Percentiles rank a stretch among this genome's conserved stretches.
Evolutionary conservation across 352 stramenopile genomes (phyloP).

Genomic region (Phytophthora chlamydospora): DNA sequence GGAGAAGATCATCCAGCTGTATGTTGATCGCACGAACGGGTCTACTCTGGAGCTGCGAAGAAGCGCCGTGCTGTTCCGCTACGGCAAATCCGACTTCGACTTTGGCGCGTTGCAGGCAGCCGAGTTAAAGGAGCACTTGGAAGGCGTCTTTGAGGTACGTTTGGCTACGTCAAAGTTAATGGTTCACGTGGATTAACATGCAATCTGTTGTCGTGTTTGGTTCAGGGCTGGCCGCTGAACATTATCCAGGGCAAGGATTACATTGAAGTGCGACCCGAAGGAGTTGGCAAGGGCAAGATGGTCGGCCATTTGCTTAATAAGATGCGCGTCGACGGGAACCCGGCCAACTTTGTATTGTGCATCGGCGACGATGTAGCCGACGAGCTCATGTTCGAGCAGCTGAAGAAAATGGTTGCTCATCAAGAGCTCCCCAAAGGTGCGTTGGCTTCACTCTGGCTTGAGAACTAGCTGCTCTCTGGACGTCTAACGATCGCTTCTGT

Average conservation of each 20-base stretch:
- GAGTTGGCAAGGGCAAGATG: slow-evolving; percentile 97
- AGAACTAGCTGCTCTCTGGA: background rate
- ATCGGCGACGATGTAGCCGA: slow-evolving; percentile 98
- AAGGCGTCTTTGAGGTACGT: slow-evolving; percentile 85
- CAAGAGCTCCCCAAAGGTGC: slow-evolving; percentile 53
- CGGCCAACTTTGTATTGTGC: slow-evolving; percentile 96
- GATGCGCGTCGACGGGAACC: slow-evolving; percentile 65
- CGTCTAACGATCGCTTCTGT: slow-evolving; percentile 18
- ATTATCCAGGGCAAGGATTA: slow-evolving; percentile 94
- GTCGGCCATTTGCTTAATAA: slow-evolving; percentile 92
- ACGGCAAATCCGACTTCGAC: slow-evolving; percentile 98
- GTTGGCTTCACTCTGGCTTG: background rate
- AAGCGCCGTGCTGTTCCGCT: slow-evolving; percentile 98
- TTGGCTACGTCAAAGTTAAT: background rate
- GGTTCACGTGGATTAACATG: background rate
- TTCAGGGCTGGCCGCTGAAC: slow-evolving; percentile 72
- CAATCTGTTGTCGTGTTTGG: background rate
- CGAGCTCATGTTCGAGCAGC: slow-evolving; percentile 96
- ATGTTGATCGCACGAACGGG: slow-evolving; percentile 97
- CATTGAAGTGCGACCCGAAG: slow-evolving; percentile 97
- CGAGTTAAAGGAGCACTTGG: slow-evolving; percentile 97
- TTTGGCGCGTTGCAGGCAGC: slow-evolving; percentile 97
- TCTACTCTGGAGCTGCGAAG: slow-evolving; percentile 98
- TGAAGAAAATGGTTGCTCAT: slow-evolving; percentile 57
- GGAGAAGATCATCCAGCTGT: slow-evolving; percentile 97